Percentiles rank a stretch among this genome's conserved stretches.
phyloP scores from a whole-genome alignment of 768 basidiomycete genomes.

The Suillus ampliporus region DNA sequence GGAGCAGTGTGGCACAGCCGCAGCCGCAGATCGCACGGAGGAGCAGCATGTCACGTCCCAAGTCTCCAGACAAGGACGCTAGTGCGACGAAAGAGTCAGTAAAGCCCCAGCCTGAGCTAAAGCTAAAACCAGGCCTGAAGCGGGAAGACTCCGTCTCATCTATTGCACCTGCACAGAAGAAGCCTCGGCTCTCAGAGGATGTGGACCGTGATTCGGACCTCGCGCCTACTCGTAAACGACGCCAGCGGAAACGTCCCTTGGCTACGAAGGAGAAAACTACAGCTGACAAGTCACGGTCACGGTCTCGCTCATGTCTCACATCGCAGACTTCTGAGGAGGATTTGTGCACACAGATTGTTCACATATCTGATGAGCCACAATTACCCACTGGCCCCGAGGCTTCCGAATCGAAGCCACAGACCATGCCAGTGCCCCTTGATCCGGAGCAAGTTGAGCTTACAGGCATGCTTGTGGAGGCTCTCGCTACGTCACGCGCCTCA shows the following conservation, averaged over 20 bases:
- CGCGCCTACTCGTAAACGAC: conserved; percentile 4
- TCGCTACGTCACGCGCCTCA: conserved; percentile 76
- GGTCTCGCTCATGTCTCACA: conserved; percentile 17
- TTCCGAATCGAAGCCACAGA: conserved; percentile 5
- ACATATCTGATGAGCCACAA: conserved; percentile 13
- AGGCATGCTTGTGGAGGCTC: conserved; percentile 72
- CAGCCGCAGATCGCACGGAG: conserved; percentile 15
- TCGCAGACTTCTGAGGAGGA: conserved; percentile 3
- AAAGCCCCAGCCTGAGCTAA: conserved; percentile 1
- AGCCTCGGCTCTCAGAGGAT: conserved; percentile 17
- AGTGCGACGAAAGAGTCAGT: not conserved
- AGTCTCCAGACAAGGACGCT: not conserved
- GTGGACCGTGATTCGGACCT: conserved; percentile 8
- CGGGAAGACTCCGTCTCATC: conserved; percentile 5
- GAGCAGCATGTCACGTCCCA: conserved; percentile 9
- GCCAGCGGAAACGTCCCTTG: not conserved
- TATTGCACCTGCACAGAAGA: conserved; percentile 29
- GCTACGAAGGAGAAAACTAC: conserved; percentile 5
- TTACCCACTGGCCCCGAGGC: not conserved
- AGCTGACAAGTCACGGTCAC: conserved; percentile 11
- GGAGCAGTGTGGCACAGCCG: conserved; percentile 7
- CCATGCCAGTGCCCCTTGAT: not conserved
- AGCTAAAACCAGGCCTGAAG: conserved; percentile 8
- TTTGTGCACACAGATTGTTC: conserved; percentile 8
- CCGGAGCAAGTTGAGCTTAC: conserved; percentile 50